Percentiles rank a stretch among this genome's conserved stretches.
Evolutionary conservation across 305 asterid species (phyloP).

Genomic region (Ajuga reptans): DNA sequence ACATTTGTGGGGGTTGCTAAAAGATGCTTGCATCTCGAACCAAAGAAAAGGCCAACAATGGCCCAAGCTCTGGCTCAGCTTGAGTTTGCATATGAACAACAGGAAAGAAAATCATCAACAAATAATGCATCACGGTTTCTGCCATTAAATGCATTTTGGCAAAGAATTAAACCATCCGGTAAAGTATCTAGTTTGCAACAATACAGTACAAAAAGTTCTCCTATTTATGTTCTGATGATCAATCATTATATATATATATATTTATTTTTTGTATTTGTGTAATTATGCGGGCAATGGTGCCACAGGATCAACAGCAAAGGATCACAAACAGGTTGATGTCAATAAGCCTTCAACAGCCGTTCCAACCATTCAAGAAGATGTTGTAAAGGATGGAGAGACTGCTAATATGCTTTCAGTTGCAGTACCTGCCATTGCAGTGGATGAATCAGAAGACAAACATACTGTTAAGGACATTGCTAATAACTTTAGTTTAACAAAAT

Average conservation of each 20-base stretch:
- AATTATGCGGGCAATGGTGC: constrained; percentile 30
- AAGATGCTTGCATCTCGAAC: not conserved
- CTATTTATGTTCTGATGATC: too few species aligned
- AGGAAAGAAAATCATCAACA: not conserved
- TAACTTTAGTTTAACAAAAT: constrained; percentile 31
- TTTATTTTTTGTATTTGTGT: not conserved
- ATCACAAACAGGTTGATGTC: not conserved
- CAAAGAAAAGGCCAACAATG: not conserved
- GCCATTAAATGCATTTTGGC: constrained; percentile 23
- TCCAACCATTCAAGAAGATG: not conserved
- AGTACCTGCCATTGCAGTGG: too few species aligned
- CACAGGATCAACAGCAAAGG: constrained; percentile 33
- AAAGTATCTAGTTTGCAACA: not conserved
- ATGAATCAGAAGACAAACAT: too few species aligned
- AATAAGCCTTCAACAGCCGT: not conserved
- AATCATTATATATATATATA: too few species aligned
- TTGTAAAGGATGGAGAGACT: constrained; percentile 1
- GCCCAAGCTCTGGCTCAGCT: not conserved
- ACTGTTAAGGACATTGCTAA: constrained; percentile 33
- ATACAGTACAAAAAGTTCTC: too few species aligned
- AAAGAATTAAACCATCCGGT: constrained; percentile 9
- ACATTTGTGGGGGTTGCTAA: not conserved
- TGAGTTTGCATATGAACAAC: not conserved
- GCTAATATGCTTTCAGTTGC: constrained; percentile 18
- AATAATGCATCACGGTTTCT: not conserved